phyloP scores from a whole-genome alignment of 2,329 filamentous ascomycete genomes.

The Dactylonectria macrodidyma region DNA sequence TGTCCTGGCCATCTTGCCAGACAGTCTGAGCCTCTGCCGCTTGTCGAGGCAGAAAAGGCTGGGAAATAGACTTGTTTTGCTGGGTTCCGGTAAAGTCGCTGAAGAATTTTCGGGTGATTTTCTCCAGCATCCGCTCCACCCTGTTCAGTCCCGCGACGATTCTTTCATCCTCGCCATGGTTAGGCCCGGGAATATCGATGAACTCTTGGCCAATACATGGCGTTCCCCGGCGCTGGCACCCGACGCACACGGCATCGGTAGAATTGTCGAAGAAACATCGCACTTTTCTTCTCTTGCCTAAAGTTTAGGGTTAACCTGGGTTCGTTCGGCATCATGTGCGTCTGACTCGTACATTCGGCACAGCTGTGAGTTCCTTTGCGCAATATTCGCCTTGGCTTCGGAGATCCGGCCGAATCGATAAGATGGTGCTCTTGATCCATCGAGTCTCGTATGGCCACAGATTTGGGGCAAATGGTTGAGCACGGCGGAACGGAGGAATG shows the following conservation, averaged over 20 bases:
- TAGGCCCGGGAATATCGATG: neutral
- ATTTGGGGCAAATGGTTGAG: too few species aligned
- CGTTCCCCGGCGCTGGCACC: slow-evolving; percentile 19
- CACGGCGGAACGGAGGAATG: too few species aligned
- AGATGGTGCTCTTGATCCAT: too few species aligned
- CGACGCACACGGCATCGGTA: slow-evolving; percentile 6
- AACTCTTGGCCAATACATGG: slow-evolving; percentile 15
- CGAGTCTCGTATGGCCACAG: too few species aligned
- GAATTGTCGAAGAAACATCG: slow-evolving; percentile 13
- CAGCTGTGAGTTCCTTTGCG: slow-evolving; percentile 23
- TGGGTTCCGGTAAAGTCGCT: neutral
- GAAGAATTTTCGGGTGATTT: neutral
- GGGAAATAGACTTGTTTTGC: neutral
- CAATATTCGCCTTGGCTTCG: neutral
- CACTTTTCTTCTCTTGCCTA: slow-evolving; percentile 11
- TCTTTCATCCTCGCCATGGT: neutral
- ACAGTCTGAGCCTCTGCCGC: neutral
- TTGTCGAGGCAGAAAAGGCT: neutral
- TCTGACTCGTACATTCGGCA: slow-evolving; percentile 2
- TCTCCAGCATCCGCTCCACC: slow-evolving; percentile 11
- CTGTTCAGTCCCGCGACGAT: slow-evolving; percentile 7
- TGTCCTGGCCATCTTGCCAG: neutral
- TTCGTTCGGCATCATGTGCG: neutral
- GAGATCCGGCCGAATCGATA: neutral
- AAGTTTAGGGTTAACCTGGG: neutral